Conservation (phyloP, 2,329 filamentous ascomycete genomes). For the Microdochium bolleyi region DNA sequence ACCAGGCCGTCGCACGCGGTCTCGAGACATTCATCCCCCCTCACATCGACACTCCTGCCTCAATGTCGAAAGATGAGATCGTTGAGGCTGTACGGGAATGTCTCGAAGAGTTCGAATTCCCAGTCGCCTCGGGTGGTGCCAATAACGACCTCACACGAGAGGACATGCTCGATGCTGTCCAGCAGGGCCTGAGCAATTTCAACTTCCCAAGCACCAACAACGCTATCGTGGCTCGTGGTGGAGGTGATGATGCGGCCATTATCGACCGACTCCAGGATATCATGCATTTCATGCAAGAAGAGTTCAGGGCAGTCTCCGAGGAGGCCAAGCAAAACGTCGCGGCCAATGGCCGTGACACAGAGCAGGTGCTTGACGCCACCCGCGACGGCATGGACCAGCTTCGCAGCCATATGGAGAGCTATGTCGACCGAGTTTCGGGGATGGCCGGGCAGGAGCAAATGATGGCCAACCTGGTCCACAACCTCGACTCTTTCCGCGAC, state of each 20-base stretch:
- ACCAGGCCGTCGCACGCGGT: conserved; percentile 77
- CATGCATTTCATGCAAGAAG: conserved; percentile 47
- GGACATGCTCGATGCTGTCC: conserved; percentile 57
- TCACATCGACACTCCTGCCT: conserved; percentile 58
- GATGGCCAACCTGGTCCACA: conserved; percentile 57
- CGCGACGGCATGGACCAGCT: conserved; percentile 82
- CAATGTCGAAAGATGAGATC: conserved; percentile 73
- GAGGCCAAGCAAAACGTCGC: conserved; percentile 72
- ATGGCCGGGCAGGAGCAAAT: conserved; percentile 70
- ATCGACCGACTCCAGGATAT: conserved; percentile 56
- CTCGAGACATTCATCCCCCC: conserved; percentile 75
- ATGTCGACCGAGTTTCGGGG: conserved; percentile 66
- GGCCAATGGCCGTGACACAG: conserved; percentile 72
- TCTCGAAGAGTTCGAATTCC: conserved; percentile 76
- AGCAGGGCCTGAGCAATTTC: conserved; percentile 43
- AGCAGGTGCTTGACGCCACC: conserved; percentile 80
- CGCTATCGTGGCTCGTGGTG: conserved; percentile 29
- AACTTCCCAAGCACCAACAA: conserved; percentile 24
- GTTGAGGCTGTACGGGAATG: conserved; percentile 78
- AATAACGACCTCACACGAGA: conserved; percentile 49
- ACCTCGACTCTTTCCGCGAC: conserved; percentile 58
- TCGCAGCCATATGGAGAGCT: conserved; percentile 70
- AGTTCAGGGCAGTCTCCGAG: conserved; percentile 52
- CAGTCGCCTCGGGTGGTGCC: conserved; percentile 48
- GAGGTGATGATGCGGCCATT: conserved; percentile 42